A percentile compares a stretch with the other conserved stretches of the same genome.
Conservation (phyloP, 139 green algal genomes). For the Ettlia oleoabundans region DNA sequence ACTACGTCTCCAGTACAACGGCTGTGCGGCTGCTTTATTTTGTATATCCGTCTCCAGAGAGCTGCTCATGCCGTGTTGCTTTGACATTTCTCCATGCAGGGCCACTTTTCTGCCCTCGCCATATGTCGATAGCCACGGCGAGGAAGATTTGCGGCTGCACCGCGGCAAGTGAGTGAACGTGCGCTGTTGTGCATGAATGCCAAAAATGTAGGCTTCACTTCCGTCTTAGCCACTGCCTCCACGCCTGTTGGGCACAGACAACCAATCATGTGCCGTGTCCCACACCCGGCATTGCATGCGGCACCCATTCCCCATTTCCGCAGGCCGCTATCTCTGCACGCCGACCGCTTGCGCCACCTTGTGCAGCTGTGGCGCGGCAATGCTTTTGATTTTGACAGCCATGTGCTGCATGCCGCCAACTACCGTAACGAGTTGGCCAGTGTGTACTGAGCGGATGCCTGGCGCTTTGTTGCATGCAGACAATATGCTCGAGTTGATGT, state of each 20-base stretch:
- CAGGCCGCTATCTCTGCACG: conserved; percentile 18
- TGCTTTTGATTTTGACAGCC: conserved; percentile 38
- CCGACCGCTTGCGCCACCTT: conserved; percentile 7
- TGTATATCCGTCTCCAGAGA: too few relatives aligned
- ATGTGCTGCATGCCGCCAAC: conserved; percentile 29
- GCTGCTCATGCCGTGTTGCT: too few relatives aligned
- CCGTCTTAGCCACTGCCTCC: background rate
- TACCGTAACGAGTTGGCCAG: conserved; percentile 11
- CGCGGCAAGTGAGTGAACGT: conserved; percentile 35
- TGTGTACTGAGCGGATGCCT: background rate
- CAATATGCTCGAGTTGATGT: too few relatives aligned
- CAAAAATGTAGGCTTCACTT: background rate
- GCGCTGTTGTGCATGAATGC: background rate
- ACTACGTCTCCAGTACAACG: too few relatives aligned
- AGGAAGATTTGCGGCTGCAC: conserved; percentile 34
- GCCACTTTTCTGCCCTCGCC: conserved; percentile 37
- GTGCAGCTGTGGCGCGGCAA: conserved; percentile 27
- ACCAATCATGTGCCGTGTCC: too few relatives aligned
- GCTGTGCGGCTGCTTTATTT: too few relatives aligned
- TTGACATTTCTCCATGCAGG: background rate
- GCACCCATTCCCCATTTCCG: too few relatives aligned
- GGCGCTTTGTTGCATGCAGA: too few relatives aligned
- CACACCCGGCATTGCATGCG: too few relatives aligned
- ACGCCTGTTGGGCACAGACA: too few relatives aligned
- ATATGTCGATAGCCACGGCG: conserved; percentile 40